A percentile compares a stretch with the other conserved stretches of the same genome.
Conservation (phyloP, 306 rosid species). For the Oxytropis ochrocephala region DNA sequence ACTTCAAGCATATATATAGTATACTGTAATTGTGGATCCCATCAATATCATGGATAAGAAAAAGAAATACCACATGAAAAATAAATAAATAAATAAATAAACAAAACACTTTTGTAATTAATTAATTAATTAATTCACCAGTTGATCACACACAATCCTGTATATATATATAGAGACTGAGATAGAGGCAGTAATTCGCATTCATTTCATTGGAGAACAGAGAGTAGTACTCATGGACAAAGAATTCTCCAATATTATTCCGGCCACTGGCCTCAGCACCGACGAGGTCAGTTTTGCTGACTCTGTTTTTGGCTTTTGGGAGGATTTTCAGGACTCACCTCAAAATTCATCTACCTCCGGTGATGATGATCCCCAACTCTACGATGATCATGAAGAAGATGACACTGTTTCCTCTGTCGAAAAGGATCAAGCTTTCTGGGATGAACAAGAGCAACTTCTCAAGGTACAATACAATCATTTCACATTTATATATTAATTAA, state of each 20-base stretch:
- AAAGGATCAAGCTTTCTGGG: constrained; percentile 54
- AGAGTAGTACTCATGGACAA: background rate
- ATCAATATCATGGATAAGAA: background rate
- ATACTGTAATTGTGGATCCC: background rate
- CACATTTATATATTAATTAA: background rate
- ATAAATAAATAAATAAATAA: background rate
- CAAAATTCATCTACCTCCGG: constrained; percentile 38
- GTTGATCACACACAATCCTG: background rate
- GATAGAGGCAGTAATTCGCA: background rate
- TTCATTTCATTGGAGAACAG: background rate
- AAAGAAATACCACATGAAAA: background rate
- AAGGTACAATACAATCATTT: constrained; percentile 32
- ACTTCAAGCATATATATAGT: too few species aligned
- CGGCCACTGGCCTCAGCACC: constrained; percentile 14
- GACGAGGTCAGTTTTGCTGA: constrained; percentile 39
- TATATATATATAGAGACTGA: background rate
- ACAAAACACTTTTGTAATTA: background rate
- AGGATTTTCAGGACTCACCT: constrained; percentile 26
- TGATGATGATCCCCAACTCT: background rate
- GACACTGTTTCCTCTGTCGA: constrained; percentile 15
- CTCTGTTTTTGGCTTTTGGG: constrained; percentile 51
- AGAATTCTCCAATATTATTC: background rate
- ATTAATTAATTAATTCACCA: background rate
- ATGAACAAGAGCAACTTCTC: constrained; percentile 48
- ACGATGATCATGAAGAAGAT: background rate